Evolutionary conservation across 2,329 filamentous ascomycete species (phyloP), one percentile per base, ranked within the genome.

Genomic region (Xylariaceae sp.): DNA sequence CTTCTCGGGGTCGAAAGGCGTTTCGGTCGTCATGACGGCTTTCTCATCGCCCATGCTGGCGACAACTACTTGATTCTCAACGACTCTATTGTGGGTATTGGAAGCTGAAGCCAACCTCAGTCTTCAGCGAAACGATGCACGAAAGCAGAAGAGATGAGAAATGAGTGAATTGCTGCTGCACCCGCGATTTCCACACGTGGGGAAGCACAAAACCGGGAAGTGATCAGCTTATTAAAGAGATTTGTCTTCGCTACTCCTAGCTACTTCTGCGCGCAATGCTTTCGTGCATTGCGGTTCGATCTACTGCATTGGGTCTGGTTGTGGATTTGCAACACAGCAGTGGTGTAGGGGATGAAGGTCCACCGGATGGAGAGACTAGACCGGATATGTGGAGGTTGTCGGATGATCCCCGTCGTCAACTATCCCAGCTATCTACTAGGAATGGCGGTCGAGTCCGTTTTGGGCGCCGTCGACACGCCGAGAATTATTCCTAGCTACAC

Each of bases 191-290:
- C 40, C 45, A 46, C 56, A 45, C 56, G 50, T 46, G 56, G 41
- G 44, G 46, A 11, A 26, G 14, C 16, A 29, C 28, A 21, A 29
- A 29, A 28, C 21, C 3, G 37, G 50, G 49, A 16, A 54, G 55
- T 54, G 55, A 58, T 58, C 55, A 45, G 26, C 51, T 48, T 49
- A 40, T 58, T 50, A 58, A 49, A 46, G 40, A 23, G 44, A 49
- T 40, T 45, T 39, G n/a, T 41, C 40, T n/a, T 43, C 36, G 16
- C 36, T 31, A 31, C 5, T 39, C 17, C 36, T 58, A n/a, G n/a
- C n/a, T n/a, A n/a, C n/a, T n/a, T n/a, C n/a, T n/a, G 55, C 43
- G 45, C 44, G 49, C 29, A 29, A 44, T n/a, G 55, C 49, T 54
- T n/a, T 45, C 43, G 43, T 58, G 56, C 50, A 55, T 55, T 24